Conservation (phyloP, 2,329 filamentous ascomycete genomes). For the Teratosphaeria pseudoeucalypti region DNA sequence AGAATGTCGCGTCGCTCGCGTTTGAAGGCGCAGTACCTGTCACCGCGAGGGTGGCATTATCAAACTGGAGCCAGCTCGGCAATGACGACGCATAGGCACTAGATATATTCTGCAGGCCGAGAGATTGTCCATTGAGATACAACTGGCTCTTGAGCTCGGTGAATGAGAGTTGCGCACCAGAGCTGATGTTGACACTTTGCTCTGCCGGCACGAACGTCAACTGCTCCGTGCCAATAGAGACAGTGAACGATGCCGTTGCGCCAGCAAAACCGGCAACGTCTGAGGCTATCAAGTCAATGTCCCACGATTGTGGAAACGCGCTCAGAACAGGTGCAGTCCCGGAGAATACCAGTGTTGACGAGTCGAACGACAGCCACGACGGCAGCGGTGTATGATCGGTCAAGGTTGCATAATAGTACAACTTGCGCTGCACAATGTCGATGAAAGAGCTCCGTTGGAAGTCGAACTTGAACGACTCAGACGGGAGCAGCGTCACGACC, state of each 20-base stretch:
- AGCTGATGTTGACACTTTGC: slow-evolving; percentile 31
- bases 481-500: slow-evolving; percentile 37
- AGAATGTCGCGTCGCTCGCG: slow-evolving; percentile 52
- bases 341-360: slow-evolving; percentile 52
- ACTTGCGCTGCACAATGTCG: slow-evolving; percentile 36
- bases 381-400: slow-evolving; percentile 72
- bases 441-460: slow-evolving; percentile 50
- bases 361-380: slow-evolving; percentile 72
- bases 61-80: slow-evolving; percentile 61
- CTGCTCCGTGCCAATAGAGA: slow-evolving; percentile 61
- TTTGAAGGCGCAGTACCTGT: slow-evolving; percentile 53
- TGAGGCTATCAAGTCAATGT: slow-evolving; percentile 64
- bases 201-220: slow-evolving; percentile 52
- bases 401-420: slow-evolving; percentile 66
- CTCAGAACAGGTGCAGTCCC: slow-evolving; percentile 59
- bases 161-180: slow-evolving; percentile 24
- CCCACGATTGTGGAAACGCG: slow-evolving; percentile 61
- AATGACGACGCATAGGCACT: slow-evolving; percentile 41
- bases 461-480: slow-evolving; percentile 31
- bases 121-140: slow-evolving; percentile 27
- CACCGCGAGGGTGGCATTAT: slow-evolving; percentile 51
- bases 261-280: slow-evolving; percentile 70
- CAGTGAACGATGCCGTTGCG: slow-evolving; percentile 53
- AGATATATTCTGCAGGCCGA: slow-evolving; percentile 41
- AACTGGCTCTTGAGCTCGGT: slow-evolving; percentile 15